Percentiles rank a stretch among this genome's conserved stretches.
Evolutionary conservation across 805 yeast genomes (phyloP).

Genomic region (Saturnispora saitoi): DNA sequence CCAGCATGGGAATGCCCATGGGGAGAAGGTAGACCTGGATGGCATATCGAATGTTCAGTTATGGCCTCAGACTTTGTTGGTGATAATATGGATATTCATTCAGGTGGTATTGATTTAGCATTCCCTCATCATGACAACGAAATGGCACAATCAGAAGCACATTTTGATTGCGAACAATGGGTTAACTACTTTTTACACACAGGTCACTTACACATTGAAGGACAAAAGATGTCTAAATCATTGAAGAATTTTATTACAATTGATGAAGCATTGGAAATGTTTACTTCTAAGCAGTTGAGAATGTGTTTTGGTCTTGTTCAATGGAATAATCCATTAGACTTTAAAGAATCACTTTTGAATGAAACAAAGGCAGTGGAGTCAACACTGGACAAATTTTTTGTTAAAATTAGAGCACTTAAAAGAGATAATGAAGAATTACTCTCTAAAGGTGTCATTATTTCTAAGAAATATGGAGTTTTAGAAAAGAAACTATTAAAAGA

Average conservation of each 20-base stretch:
- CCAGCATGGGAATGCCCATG: constrained; percentile 94
- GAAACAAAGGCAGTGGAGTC: constrained; percentile 76
- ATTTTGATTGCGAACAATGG: constrained; percentile 87
- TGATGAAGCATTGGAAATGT: constrained; percentile 71
- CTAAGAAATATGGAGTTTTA: constrained; percentile 48
- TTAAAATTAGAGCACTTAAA: constrained; percentile 73
- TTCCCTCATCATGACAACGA: constrained; percentile 99
- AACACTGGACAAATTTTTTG: constrained; percentile 72
- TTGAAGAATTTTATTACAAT: constrained; percentile 93
- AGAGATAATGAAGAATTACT: constrained; percentile 51
- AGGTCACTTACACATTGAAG: constrained; percentile 97
- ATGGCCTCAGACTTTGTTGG: constrained; percentile 94
- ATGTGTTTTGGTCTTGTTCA: constrained; percentile 83
- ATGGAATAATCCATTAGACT: constrained; percentile 91
- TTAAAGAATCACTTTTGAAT: constrained; percentile 67
- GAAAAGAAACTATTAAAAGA: constrained; percentile 44
- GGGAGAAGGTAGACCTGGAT: constrained; percentile 98
- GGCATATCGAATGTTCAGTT: constrained; percentile 99
- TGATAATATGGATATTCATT: constrained; percentile 79
- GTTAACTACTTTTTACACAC: constrained; percentile 93
- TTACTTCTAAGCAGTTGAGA: constrained; percentile 75
- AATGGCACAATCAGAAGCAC: constrained; percentile 94
- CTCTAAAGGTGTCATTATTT: constrained; percentile 40
- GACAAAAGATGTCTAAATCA: constrained; percentile 96
- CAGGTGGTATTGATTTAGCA: constrained; percentile 95